Conservation (phyloP, 2,329 filamentous ascomycete species). For the Aspergillus sp. region DNA sequence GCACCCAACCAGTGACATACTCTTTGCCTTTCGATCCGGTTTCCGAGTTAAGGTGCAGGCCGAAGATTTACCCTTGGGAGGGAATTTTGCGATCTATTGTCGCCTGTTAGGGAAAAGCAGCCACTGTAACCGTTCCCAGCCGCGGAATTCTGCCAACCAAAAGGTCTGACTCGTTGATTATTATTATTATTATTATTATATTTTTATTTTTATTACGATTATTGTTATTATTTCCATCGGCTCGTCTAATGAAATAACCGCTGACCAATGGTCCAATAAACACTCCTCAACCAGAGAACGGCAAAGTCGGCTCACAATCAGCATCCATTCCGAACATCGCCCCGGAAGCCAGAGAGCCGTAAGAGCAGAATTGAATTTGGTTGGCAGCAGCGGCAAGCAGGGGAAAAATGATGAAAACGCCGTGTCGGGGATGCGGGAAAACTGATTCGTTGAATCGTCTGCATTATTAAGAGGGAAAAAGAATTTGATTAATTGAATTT, state of each 20-base stretch:
- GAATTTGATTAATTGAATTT: not conserved
- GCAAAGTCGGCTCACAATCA: slow-evolving; percentile 16
- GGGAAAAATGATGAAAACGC: slow-evolving; percentile 16
- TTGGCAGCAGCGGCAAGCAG: slow-evolving; percentile 23
- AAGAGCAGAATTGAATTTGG: slow-evolving; percentile 15
- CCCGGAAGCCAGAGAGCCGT: slow-evolving; percentile 13
- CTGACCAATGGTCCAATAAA: slow-evolving; percentile 10
- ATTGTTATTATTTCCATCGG: slow-evolving; percentile 1
- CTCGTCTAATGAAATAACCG: slow-evolving; percentile 7
- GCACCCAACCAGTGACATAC: not conserved
- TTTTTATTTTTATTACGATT: too few relatives aligned
- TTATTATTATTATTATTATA: not conserved
- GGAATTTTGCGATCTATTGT: not conserved
- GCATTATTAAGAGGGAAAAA: not conserved
- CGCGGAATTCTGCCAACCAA: not conserved
- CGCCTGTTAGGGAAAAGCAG: not conserved
- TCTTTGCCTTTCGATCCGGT: not conserved
- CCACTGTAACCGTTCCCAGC: slow-evolving; percentile 7
- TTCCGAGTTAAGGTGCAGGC: not conserved
- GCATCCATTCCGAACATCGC: slow-evolving; percentile 20
- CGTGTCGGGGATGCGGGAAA: slow-evolving; percentile 14
- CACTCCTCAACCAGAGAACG: slow-evolving; percentile 14
- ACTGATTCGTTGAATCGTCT: slow-evolving; percentile 2
- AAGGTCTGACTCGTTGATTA: slow-evolving; percentile 2
- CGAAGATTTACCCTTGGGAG: not conserved